Percentiles rank a stretch among this genome's conserved stretches.
phyloP scores from a whole-genome alignment of 495 filamentous ascomycete genomes.

The Trichoderma asperelloides region DNA sequence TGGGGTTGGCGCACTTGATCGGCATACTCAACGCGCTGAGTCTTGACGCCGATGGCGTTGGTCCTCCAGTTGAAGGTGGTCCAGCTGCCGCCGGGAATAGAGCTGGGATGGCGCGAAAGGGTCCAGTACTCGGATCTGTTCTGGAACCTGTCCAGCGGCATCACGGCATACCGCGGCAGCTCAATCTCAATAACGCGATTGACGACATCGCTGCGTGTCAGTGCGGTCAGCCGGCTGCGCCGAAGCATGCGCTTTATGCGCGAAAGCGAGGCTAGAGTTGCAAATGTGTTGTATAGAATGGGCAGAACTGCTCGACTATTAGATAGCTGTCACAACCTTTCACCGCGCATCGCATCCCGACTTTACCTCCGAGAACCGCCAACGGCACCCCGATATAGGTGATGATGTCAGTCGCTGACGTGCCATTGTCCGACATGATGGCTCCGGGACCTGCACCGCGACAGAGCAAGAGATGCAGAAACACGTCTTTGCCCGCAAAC shows the following conservation, averaged over 20 bases:
- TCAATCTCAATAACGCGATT: slow-evolving; percentile 59
- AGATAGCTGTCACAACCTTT: neutral
- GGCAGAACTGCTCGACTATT: slow-evolving; percentile 37
- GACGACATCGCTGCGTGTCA: slow-evolving; percentile 52
- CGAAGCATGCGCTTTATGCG: slow-evolving; percentile 48
- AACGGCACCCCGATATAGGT: slow-evolving; percentile 54
- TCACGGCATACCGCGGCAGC: slow-evolving; percentile 52
- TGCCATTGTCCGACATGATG: slow-evolving; percentile 15
- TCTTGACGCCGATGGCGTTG: slow-evolving; percentile 48
- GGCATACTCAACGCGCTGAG: slow-evolving; percentile 53
- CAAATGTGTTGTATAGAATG: slow-evolving; percentile 52
- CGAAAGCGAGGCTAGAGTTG: slow-evolving; percentile 44
- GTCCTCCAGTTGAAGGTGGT: slow-evolving; percentile 56
- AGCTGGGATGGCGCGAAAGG: slow-evolving; percentile 34
- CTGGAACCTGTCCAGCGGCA: slow-evolving; percentile 46
- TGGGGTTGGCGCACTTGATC: slow-evolving; percentile 58
- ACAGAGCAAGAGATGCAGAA: neutral
- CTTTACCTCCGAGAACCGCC: slow-evolving; percentile 44
- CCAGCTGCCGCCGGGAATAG: slow-evolving; percentile 52
- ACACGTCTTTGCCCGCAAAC: neutral
- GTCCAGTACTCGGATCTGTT: slow-evolving; percentile 47
- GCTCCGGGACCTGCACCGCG: neutral
- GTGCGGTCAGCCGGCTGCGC: slow-evolving; percentile 41
- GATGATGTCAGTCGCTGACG: slow-evolving; percentile 33
- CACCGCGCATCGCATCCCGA: neutral